Evolutionary conservation across 139 green algal genomes (phyloP).

Genomic region (Tetratostichococcus sp.): DNA sequence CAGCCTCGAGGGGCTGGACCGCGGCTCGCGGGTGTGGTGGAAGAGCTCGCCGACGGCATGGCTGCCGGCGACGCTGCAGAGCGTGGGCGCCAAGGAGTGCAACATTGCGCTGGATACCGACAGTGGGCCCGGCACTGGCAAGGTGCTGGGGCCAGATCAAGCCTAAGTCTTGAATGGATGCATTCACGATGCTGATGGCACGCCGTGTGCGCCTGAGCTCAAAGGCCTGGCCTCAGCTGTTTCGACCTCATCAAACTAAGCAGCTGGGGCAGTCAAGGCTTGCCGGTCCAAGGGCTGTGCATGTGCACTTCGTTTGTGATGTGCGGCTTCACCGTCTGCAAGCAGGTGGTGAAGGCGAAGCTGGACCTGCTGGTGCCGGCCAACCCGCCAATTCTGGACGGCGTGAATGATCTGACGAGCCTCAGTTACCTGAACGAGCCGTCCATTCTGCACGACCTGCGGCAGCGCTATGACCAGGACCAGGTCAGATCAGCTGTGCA

Average conservation of each 20-base stretch:
- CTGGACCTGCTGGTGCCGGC: conserved; percentile 24
- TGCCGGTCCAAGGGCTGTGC: too few species aligned
- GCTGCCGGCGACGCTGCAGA: conserved; percentile 17
- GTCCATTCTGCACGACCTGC: conserved; percentile 75
- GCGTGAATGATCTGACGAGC: conserved; percentile 72
- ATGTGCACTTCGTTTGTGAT: too few species aligned
- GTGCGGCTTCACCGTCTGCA: not conserved
- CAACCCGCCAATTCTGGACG: conserved; percentile 36
- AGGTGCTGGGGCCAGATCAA: too few species aligned
- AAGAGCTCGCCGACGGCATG: conserved; percentile 6
- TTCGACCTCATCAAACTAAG: too few species aligned
- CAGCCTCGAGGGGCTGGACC: conserved; percentile 27
- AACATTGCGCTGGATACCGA: conserved; percentile 12
- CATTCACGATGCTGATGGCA: too few species aligned
- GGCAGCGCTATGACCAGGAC: conserved; percentile 24
- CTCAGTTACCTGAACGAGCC: conserved; percentile 87
- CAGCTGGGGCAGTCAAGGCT: too few species aligned
- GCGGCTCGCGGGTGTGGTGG: conserved; percentile 31
- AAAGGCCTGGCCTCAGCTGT: too few species aligned
- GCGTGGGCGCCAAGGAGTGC: conserved; percentile 6
- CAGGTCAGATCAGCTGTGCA: too few species aligned
- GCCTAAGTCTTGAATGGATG: too few species aligned
- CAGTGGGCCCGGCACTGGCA: conserved; percentile 1
- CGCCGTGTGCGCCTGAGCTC: too few species aligned
- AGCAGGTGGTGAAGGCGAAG: conserved; percentile 7